Conservation (phyloP, 768 basidiomycete genomes). For the Boletus coccyginus region DNA sequence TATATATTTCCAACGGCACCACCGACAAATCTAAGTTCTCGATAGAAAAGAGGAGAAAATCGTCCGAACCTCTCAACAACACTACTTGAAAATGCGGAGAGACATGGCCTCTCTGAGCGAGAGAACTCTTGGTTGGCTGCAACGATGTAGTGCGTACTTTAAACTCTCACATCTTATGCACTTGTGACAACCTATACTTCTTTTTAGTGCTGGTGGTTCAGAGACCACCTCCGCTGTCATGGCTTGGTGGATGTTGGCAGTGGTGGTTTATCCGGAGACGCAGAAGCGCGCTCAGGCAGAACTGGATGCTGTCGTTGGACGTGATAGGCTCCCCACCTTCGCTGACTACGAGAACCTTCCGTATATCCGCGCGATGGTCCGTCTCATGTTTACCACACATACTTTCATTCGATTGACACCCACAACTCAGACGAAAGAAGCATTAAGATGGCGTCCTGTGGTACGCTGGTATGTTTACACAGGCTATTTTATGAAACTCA, state of each 20-base stretch:
- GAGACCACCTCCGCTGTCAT: background rate
- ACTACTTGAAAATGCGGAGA: background rate
- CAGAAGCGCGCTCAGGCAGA: constrained; percentile 25
- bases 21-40: background rate
- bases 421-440: constrained; percentile 2
- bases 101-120: constrained; percentile 4
- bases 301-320: constrained; percentile 25
- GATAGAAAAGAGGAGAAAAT: constrained; percentile 1
- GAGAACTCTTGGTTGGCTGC: constrained; percentile 19
- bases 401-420: background rate
- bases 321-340: constrained; percentile 15
- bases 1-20: no score
- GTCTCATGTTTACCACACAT: background rate
- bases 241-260: constrained; percentile 23
- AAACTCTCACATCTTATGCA: background rate
- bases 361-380: constrained; percentile 6
- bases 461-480: background rate
- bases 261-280: constrained; percentile 25
- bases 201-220: constrained; percentile 4
- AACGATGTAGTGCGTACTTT: constrained; percentile 8
- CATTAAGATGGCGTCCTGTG: constrained; percentile 8
- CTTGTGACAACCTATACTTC: background rate
- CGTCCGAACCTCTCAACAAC: background rate
- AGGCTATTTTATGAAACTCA: background rate
- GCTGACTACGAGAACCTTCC: constrained; percentile 4